phyloP scores from a whole-genome alignment of 2,329 filamentous ascomycete genomes.

The Colletotrichum sp. region DNA sequence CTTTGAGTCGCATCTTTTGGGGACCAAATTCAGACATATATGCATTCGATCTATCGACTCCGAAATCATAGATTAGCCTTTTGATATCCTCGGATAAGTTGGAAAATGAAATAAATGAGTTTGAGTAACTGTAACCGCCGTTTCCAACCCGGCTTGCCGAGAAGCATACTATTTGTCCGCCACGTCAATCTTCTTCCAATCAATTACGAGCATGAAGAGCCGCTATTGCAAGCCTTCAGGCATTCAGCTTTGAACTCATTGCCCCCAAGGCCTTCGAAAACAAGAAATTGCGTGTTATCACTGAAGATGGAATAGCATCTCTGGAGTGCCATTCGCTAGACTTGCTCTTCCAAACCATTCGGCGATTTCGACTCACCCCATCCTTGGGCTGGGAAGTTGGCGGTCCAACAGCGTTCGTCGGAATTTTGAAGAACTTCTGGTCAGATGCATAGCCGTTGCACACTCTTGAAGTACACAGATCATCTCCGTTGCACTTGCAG shows the following conservation, averaged over 20 bases:
- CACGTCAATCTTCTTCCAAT: not conserved
- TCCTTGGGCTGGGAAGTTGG: not conserved
- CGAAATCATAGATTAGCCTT: not conserved
- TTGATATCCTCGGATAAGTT: not conserved
- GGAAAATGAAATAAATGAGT: not conserved
- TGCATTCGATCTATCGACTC: not conserved
- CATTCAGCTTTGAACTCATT: not conserved
- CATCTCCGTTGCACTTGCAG: not conserved
- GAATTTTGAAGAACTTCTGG: not conserved
- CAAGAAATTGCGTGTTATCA: not conserved
- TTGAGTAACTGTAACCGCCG: not conserved
- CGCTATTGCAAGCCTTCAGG: not conserved
- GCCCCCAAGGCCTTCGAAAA: not conserved
- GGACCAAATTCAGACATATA: not conserved
- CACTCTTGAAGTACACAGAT: not conserved
- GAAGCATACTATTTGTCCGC: not conserved
- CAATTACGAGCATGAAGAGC: not conserved
- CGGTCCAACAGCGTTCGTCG: not conserved
- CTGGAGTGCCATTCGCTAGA: not conserved
- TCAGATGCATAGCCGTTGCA: not conserved
- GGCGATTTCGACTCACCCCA: not conserved
- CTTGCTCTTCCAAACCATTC: not conserved
- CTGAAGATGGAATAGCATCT: not conserved
- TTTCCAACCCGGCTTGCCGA: not conserved
- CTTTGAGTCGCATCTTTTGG: not conserved